Base-by-base conservation (phyloP, 441 rosid species). In the Flueggea neowawraea region DNA sequence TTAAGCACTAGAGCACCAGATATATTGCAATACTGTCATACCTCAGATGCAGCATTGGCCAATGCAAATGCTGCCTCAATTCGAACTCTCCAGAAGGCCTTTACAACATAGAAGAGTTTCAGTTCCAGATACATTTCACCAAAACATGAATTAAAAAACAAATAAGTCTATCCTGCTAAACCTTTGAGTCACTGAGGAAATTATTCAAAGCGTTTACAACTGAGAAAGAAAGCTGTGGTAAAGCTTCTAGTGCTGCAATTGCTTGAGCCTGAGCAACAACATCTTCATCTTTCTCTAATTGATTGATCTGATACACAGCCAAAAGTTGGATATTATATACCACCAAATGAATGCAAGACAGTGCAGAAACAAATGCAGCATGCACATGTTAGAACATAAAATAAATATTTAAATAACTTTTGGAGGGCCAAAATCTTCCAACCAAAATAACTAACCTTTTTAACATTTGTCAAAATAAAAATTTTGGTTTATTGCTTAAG, bases 51-150 rank as follows among this genome's bases (percentile, higher is more conserved):
- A 60, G 88, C 73, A 73, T 75, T 82, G 67, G 99, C 98, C 75
- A 95, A 82, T 53, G 98, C 96, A 84, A 85, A 90, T 62, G 99
- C 99, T 56, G 99, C 98, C 74, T 84, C 98, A 58, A 91, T 78
- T 32, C 99, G 90, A 74, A 90, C 88, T 82, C 99, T 95, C 99
- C 99, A 95, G 69, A 88, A 95, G 64, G 84, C 98, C 99, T 95
- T 60, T 57, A 74, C 55, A 73, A 69, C 59, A 75, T 52, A 77
- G 28, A 33, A 62, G 9, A 54, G 53, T 31, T 54, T 62, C 33
- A 57, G n/a, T 62, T 61, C 55, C 64, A 44, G 57, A 47, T 45
- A 53, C 22, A 32, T 17, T 58, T 51, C 39, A 62, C 50, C 33
- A 57, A 56, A 6, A 65, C 49, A 55, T 43, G 17, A 55, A 57